Base-by-base conservation (phyloP, 768 basidiomycete genomes). In the Xerocomus brunneocitrinus region DNA sequence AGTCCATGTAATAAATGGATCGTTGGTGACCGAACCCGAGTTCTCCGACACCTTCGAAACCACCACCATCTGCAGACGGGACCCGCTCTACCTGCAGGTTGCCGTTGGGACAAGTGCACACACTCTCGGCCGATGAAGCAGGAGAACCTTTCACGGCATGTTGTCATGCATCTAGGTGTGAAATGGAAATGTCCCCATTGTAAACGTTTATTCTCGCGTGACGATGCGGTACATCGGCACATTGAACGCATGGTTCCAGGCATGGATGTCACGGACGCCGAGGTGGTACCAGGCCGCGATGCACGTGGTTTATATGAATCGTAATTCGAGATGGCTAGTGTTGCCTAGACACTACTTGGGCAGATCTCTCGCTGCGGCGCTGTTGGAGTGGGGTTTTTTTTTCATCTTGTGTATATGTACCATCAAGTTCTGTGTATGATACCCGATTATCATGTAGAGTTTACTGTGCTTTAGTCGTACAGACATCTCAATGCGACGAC, bases 211-310 rank as follows among this genome's bases (percentile, higher is more conserved):
- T 61, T 70, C 22, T 68, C 67, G 48, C 67, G 67, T 54, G 69
- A 71, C 14, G 67, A 68, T 54, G 68, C 67, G 34, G 63, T 68
- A 39, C 60, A 61, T 45, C 62, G 67, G 6, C 67, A 68, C 47
- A 58, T 70, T 24, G 65, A 69, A 55, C 67, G 67, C 48, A 61
- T 67, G 59, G 43, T 25, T 22, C 58, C 60, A 19, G 59, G 55
- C n/a, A 58, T 58, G 61, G 55, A 62, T 27, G 58, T 53, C 32
- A 54, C 57, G 40, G 66, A 61, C 13, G 58, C 56, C 3, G 68
- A 66, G 32, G 66, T 67, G 22, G 30, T 66, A 7, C 61, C 58
- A 34, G 60, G 56, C 10, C 42, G 38, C 8, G 55, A 55, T 3
- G 58, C 56, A 59, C 50, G 61, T 58, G 49, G 52, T 8, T 27